These are phyloP conservation scores for Phascolomyces articulosus DNA, from an alignment of 371 early-diverging fungal species.

Conservation along the genomic window DNA sequence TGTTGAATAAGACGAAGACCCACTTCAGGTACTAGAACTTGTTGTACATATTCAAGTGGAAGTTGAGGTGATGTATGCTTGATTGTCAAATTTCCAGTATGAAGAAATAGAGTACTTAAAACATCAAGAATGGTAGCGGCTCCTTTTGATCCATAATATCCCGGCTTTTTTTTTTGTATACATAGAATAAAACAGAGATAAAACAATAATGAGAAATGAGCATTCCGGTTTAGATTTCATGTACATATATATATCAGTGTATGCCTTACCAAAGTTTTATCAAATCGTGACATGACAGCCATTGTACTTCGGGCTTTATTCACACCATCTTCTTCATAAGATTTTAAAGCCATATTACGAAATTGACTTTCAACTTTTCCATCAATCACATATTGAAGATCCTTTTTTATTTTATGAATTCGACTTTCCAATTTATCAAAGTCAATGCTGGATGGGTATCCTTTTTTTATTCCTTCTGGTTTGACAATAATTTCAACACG, in stretches of 20 bases:
- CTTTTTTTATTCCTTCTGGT: slow-evolving; percentile 37
- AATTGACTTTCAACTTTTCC: slow-evolving; percentile 32
- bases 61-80: slow-evolving; percentile 45
- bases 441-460: slow-evolving; percentile 49
- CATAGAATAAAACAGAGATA: neutral
- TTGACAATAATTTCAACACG: slow-evolving; percentile 42
- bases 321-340: slow-evolving; percentile 44
- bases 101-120: slow-evolving; percentile 38
- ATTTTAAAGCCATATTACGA: slow-evolving; percentile 31
- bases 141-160: slow-evolving; percentile 67
- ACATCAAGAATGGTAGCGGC: slow-evolving; percentile 42
- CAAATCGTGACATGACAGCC: slow-evolving; percentile 42
- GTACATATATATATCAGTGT: no score
- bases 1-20: slow-evolving; percentile 56
- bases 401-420: slow-evolving; percentile 22
- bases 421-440: slow-evolving; percentile 38
- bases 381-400: slow-evolving; percentile 44
- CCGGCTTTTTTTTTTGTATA: slow-evolving; percentile 43
- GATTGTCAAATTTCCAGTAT: slow-evolving; percentile 34
- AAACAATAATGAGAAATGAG: no score
- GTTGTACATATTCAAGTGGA: slow-evolving; percentile 63
- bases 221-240: no score
- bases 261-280: slow-evolving; percentile 31
- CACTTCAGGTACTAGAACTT: slow-evolving; percentile 64
- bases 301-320: slow-evolving; percentile 52